phyloP scores from a whole-genome alignment of 2,329 filamentous ascomycete species.

The Ciborinia camelliae region DNA sequence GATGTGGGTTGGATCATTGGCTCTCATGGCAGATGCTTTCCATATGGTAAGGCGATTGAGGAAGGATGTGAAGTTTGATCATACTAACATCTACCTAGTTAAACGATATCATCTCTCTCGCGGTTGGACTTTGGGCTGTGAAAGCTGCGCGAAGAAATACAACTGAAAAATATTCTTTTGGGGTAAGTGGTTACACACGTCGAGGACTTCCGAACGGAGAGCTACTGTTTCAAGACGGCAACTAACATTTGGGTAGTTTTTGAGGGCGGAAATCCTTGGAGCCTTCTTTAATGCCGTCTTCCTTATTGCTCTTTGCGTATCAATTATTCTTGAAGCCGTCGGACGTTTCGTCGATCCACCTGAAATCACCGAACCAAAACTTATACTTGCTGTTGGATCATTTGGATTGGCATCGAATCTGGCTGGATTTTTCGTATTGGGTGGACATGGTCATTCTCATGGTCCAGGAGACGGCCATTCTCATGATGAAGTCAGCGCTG shows the following conservation, averaged over 20 bases:
- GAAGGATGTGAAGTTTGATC: not conserved
- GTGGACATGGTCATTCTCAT: constrained; percentile 86
- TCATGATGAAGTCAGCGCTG: constrained; percentile 36
- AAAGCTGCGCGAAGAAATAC: constrained; percentile 79
- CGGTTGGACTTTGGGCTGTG: constrained; percentile 93
- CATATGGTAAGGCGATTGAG: constrained; percentile 70
- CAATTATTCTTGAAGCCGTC: constrained; percentile 92
- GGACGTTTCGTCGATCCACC: constrained; percentile 90
- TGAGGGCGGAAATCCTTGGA: constrained; percentile 93
- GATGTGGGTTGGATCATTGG: constrained; percentile 84
- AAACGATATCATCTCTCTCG: constrained; percentile 94
- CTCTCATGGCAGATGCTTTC: constrained; percentile 93
- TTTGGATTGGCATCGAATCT: constrained; percentile 86
- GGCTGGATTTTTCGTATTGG: constrained; percentile 83
- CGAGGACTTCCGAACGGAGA: constrained; percentile 4
- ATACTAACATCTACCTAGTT: constrained; percentile 51
- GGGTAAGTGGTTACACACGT: constrained; percentile 53
- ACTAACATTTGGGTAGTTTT: constrained; percentile 59
- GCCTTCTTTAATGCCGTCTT: constrained; percentile 98
- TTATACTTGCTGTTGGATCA: constrained; percentile 87
- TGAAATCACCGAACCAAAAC: constrained; percentile 75
- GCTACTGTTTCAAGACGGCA: constrained; percentile 28
- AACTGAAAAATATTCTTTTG: constrained; percentile 92
- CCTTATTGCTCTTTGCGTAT: constrained; percentile 90
- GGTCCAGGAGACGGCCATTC: constrained; percentile 53